Evolutionary conservation across 2,329 filamentous ascomycete species (phyloP), one percentile per base, ranked within the genome.

Genomic region (Drechmeria coniospora): DNA sequence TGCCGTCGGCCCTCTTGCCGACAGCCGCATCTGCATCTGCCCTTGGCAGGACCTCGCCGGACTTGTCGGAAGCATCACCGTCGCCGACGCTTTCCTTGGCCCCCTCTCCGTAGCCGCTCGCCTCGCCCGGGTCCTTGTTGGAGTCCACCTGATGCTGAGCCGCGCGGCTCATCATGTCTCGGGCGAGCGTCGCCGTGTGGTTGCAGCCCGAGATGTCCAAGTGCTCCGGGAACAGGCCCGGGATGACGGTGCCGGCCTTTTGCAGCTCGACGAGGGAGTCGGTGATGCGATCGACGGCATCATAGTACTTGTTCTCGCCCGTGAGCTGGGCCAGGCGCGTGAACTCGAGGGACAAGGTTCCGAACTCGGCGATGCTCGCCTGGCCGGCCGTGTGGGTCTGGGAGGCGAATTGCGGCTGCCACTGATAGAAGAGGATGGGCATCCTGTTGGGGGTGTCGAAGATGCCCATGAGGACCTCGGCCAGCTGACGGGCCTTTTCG

Each of bases 381-480:
- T 46, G 53, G 32, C 60, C 56, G 1, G 79, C 79, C 15, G 67
- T 63, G 40, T 74, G 76, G 6, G 74, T 68, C 37, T 74, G 65
- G 4, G 66, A 69, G 8, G 68, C 65, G 41, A 61, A 71, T 11
- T 65, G 54, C 38, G 77, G 79, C 41, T 70, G 68, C 81, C 79
- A 93, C 36, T 65, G 59, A 53, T 87, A 92, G 51, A 76, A 84
- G 5, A 83, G 65, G 5, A 82, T 56, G 3, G 87, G 86, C 81
- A 95, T 92, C 40, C 83, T 74, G 50, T 95, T 94, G 1, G 86
- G 86, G 1, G 87, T 94, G 51, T 92, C 83, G 43, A 92, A 92
- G 4, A 79, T 68, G 29, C 77, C 74, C 58, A 86, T 83, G 18
- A 92, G 57, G 34, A 92, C 66, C 42, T 87, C 79, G 21, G 73